Conservation (phyloP, 2,329 filamentous ascomycete species). For the Dactylonectria macrodidyma region DNA sequence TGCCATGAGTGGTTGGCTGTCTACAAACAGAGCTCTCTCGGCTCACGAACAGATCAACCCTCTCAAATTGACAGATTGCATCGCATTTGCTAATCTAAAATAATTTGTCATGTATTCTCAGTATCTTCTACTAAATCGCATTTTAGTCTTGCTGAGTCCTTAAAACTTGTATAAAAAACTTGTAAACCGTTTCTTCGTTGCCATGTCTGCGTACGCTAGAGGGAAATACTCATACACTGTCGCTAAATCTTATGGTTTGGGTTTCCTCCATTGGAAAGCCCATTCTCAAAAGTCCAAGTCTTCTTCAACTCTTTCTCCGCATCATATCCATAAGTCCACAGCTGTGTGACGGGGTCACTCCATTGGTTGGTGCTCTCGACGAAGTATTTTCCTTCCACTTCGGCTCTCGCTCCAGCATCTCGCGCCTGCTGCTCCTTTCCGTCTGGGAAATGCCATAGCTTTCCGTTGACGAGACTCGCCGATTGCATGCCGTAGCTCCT, state of each 20-base stretch:
- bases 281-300: background rate
- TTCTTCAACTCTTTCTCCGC: constrained; percentile 54
- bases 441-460: constrained; percentile 63
- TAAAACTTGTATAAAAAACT: too few species aligned
- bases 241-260: background rate
- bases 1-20: too few species aligned
- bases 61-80: too few species aligned
- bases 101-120: too few species aligned
- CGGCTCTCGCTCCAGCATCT: constrained; percentile 58
- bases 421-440: constrained; percentile 58
- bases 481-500: constrained; percentile 58
- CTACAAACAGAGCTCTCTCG: too few species aligned
- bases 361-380: constrained; percentile 62
- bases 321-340: constrained; percentile 66
- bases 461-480: constrained; percentile 61
- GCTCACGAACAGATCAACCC: too few species aligned
- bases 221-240: background rate
- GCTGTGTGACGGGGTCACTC: constrained; percentile 62
- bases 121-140: too few species aligned
- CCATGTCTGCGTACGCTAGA: too few species aligned
- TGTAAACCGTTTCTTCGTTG: too few species aligned
- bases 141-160: too few species aligned
- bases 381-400: constrained; percentile 56
- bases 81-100: too few species aligned
- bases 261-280: background rate